Evolutionary conservation across 1,139 yeast species (phyloP), one percentile per base, ranked within the genome.

Genomic region (Casaregolazyma suthepensis): DNA sequence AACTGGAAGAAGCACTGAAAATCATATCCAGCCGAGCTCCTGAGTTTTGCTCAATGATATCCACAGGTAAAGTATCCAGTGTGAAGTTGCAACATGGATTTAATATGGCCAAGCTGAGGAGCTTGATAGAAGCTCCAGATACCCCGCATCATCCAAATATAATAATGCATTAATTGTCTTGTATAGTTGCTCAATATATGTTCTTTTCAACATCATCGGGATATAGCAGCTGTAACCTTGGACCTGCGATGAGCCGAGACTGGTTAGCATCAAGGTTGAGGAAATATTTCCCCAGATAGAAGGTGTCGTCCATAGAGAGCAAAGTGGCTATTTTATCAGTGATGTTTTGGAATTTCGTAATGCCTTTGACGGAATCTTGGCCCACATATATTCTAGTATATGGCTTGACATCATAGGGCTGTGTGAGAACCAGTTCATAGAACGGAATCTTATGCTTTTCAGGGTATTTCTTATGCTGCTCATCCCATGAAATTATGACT

Each of bases 401-500:
- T 3, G 44, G 49, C 18, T 46, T 46, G 31, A 43, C 5, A 6
- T 26, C 49, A 9, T 20, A 26, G 40, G 49, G 49, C 12, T 46
- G 44, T 13, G 18, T 19, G 20, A 46, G 43, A 13, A 46, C 20
- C 19, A 46, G 20, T n/a, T 46, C 49, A 20, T 46, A 46, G 23
- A 46, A 46, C 5, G 49, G 49, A 23, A 9, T 20, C 5, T 15
- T 7, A 13, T 46, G 29, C 17, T 37, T 29, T 22, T 46, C 44
- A n/a, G 49, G 49, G 15, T 46, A 46, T 4, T 46, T 46, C 17
- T 38, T 37, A 42, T 48, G 45, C 23, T 18, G 19, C 12, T 23
- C 47, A 43, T 43, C 45, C 51, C 51, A 48, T 31, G 46, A 43
- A n/a, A 48, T 22, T 18, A 48, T 43, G 29, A 26, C 45, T 15